phyloP scores from a whole-genome alignment of 2,329 filamentous ascomycete species.

The Zopfia rhizophila region DNA sequence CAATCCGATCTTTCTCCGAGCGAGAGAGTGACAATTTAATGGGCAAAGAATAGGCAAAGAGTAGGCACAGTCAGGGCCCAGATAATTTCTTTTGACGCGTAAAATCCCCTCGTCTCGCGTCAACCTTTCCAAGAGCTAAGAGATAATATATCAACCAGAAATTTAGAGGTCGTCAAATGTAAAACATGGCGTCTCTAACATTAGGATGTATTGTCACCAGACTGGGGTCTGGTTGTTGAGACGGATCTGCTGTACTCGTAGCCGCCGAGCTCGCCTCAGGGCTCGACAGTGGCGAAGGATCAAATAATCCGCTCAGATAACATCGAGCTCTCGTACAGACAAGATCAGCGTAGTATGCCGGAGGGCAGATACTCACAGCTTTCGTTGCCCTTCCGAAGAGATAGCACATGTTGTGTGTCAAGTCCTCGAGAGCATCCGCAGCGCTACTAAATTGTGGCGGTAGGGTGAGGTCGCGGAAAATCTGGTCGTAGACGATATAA shows the following conservation, averaged over 20 bases:
- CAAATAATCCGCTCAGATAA: conserved; percentile 63
- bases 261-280: background rate
- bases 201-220: background rate
- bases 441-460: conserved; percentile 27
- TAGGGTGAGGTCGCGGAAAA: conserved; percentile 15
- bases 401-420: conserved; percentile 85
- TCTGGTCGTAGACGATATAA: conserved; percentile 65
- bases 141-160: too few relatives aligned
- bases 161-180: too few relatives aligned
- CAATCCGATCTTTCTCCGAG: too few relatives aligned
- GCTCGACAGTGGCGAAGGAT: conserved; percentile 21
- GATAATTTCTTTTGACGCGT: too few relatives aligned
- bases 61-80: too few relatives aligned
- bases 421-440: conserved; percentile 73
- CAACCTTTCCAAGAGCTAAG: too few relatives aligned
- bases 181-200: conserved; percentile 3
- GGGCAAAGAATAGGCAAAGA: too few relatives aligned
- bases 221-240: background rate
- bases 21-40: too few relatives aligned
- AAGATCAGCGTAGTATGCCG: conserved; percentile 89
- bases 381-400: conserved; percentile 84
- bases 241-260: background rate
- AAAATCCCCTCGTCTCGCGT: too few relatives aligned
- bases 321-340: conserved; percentile 79
- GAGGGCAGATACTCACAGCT: conserved; percentile 84